These are phyloP conservation scores for Glebionis coronaria DNA, from an alignment of 129 eudicot species.

Conservation along the genomic window DNA sequence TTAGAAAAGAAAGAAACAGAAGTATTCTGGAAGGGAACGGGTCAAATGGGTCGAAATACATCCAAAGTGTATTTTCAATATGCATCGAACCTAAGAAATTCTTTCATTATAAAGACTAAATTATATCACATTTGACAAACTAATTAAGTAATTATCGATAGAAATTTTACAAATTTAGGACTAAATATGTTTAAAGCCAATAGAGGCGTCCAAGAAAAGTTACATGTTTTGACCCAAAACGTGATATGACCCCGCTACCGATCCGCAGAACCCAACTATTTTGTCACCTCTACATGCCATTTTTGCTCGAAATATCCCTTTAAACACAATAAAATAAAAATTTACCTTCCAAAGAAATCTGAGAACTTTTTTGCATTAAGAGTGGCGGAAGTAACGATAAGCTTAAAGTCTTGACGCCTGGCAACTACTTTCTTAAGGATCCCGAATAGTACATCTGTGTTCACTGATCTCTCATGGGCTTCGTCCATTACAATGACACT, in stretches of 20 bases:
- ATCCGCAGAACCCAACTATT: background rate
- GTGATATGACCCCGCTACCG: background rate
- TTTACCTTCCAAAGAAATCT: constrained; percentile 61
- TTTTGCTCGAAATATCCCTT: too few species aligned
- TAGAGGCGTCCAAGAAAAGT: too few species aligned
- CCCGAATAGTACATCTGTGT: constrained; percentile 66
- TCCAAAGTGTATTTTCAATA: too few species aligned
- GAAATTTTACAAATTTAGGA: too few species aligned
- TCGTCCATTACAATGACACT: constrained; percentile 68
- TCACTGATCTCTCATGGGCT: constrained; percentile 69
- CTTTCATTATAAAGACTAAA: too few species aligned
- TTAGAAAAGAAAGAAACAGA: too few species aligned
- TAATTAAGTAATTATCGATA: background rate
- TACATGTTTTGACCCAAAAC: too few species aligned
- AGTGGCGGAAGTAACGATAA: constrained; percentile 74
- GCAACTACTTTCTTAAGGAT: constrained; percentile 70
- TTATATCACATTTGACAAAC: background rate
- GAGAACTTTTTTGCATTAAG: constrained; percentile 68
- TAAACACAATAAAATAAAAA: background rate
- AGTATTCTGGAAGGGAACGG: too few species aligned
- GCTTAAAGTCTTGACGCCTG: constrained; percentile 71
- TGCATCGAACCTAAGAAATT: too few species aligned
- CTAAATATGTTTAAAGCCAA: too few species aligned
- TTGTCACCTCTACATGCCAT: background rate
- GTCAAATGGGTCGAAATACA: too few species aligned